phyloP scores from a whole-genome alignment of 345 rosid genomes.

The Durio zibethinus region DNA sequence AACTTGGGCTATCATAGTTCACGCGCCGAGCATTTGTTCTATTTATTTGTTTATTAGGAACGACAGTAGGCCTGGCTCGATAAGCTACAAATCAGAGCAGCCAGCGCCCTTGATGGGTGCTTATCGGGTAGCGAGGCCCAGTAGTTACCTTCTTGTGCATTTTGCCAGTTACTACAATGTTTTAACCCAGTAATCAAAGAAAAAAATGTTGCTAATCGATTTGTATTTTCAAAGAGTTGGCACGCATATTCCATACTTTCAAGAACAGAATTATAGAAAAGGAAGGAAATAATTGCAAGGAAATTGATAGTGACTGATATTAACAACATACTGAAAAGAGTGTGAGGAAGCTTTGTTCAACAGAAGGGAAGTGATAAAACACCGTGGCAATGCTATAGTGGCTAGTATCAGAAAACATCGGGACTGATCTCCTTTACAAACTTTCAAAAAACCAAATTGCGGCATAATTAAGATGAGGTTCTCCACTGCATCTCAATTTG shows the following conservation, averaged over 20 bases:
- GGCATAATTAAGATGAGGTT: constrained; percentile 39
- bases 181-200: background rate
- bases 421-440: constrained; percentile 10
- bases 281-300: background rate
- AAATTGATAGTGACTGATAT: background rate
- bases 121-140: background rate
- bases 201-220: background rate
- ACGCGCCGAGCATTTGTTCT: background rate
- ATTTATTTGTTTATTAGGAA: background rate
- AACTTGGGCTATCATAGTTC: background rate
- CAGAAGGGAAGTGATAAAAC: background rate
- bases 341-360: background rate
- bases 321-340: background rate
- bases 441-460: background rate
- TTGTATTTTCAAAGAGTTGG: background rate
- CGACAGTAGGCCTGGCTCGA: background rate
- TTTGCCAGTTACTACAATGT: too few species aligned
- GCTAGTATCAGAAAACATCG: background rate
- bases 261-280: background rate
- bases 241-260: background rate
- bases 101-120: background rate
- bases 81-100: too few species aligned
- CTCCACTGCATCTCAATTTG: constrained; percentile 91
- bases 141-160: too few species aligned
- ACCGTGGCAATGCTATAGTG: background rate